These are phyloP conservation scores for Gonapodya sp. DNA, from an alignment of 192 early-diverging fungal genomes.

Conservation along the genomic window DNA sequence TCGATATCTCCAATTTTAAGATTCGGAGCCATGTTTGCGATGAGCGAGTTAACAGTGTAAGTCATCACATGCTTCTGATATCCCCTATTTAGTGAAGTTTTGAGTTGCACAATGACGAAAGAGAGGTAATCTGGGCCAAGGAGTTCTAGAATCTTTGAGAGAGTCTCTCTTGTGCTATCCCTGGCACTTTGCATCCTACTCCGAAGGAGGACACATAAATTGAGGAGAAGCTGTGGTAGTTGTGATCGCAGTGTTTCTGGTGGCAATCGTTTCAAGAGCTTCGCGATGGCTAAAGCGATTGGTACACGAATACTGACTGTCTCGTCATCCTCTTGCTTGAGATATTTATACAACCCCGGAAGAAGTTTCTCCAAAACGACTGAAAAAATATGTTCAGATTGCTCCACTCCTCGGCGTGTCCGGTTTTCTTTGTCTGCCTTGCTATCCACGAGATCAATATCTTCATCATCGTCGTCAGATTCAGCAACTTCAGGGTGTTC, in stretches of 20 bases:
- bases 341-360: constrained; percentile 67
- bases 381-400: constrained; percentile 53
- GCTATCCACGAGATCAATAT: not conserved
- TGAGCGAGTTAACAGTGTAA: constrained; percentile 77
- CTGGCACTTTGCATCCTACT: constrained; percentile 70
- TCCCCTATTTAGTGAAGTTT: constrained; percentile 64
- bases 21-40: constrained; percentile 53
- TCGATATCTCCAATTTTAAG: constrained; percentile 61
- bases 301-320: constrained; percentile 73
- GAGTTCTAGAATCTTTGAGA: constrained; percentile 75
- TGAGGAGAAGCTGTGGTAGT: constrained; percentile 78
- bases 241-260: constrained; percentile 61
- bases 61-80: constrained; percentile 92
- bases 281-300: constrained; percentile 73
- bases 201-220: constrained; percentile 77
- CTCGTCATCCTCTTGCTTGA: constrained; percentile 64
- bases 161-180: constrained; percentile 72
- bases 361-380: constrained; percentile 65
- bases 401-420: not conserved
- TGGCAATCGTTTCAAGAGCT: constrained; percentile 74
- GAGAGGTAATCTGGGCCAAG: constrained; percentile 74
- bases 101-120: constrained; percentile 83
- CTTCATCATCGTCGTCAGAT: constrained; percentile 23
- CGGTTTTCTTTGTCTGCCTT: not conserved
- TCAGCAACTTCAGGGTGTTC: constrained; percentile 28